Conservation (phyloP, 1,284 basidiomycete genomes). For the Moniliella sp. region DNA sequence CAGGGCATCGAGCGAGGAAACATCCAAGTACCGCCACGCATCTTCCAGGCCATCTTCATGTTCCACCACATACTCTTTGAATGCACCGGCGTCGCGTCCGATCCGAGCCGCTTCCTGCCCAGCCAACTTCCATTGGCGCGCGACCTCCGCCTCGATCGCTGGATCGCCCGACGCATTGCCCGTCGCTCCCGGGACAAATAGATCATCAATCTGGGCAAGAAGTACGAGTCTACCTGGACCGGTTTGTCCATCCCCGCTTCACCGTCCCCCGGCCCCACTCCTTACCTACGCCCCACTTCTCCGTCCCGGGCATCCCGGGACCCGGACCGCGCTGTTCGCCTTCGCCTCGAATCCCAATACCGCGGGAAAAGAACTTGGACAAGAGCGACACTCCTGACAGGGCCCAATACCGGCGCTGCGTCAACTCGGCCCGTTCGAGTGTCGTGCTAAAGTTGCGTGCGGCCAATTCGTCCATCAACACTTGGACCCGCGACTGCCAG, state of each 20-base stretch:
- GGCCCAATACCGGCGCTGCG: slow-evolving; percentile 2
- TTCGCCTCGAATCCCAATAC: slow-evolving; percentile 5
- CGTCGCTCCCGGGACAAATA: too few species aligned
- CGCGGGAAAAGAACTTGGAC: slow-evolving; percentile 3
- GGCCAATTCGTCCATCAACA: slow-evolving; percentile 4
- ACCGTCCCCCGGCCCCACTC: slow-evolving; percentile 6
- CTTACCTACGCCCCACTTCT: slow-evolving; percentile 5
- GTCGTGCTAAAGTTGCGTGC: slow-evolving; percentile 2
- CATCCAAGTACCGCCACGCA: slow-evolving; percentile 2
- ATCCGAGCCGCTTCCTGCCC: slow-evolving; percentile 1
- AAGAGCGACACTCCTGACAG: slow-evolving; percentile 3
- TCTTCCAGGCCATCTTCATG: slow-evolving; percentile 4
- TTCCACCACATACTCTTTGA: slow-evolving; percentile 5
- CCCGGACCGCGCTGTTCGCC: slow-evolving; percentile 5
- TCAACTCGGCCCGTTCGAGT: slow-evolving; percentile 2
- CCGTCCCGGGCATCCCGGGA: slow-evolving; percentile 3
- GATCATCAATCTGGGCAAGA: slow-evolving; percentile 1
- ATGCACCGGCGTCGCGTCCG: slow-evolving; percentile 3
- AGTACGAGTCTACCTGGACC: slow-evolving; percentile 1
- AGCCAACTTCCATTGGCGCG: slow-evolving; percentile 1
- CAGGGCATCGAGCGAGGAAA: slow-evolving; percentile 2
- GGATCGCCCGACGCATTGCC: too few species aligned
- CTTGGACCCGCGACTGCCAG: slow-evolving; percentile 3
- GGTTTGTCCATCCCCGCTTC: slow-evolving; percentile 4
- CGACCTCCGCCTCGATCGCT: not conserved